Conservation (phyloP, 2,329 filamentous ascomycete genomes). For the Alternaria viburni region DNA sequence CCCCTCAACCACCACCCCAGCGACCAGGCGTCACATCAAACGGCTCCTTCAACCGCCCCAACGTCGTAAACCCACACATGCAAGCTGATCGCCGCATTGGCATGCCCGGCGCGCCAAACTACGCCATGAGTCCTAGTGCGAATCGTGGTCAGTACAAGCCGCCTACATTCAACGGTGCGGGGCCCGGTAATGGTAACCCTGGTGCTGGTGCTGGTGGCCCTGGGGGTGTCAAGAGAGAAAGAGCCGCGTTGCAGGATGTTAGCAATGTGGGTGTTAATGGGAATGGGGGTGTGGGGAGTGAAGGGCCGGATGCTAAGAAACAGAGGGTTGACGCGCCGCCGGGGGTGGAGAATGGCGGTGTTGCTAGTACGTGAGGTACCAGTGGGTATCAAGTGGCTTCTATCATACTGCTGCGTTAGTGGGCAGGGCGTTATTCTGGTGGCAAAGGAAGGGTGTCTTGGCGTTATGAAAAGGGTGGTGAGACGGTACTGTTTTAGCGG, state of each 20-base stretch:
- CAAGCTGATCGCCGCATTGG: constrained; percentile 57
- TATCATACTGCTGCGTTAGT: not conserved
- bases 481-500: not conserved
- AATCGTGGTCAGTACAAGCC: constrained; percentile 56
- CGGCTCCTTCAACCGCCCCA: constrained; percentile 35
- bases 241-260: constrained; percentile 52
- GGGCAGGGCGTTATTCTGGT: not conserved
- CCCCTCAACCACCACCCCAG: constrained; percentile 19
- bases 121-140: constrained; percentile 50
- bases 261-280: constrained; percentile 50
- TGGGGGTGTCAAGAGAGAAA: constrained; percentile 34
- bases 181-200: not conserved
- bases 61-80: constrained; percentile 57
- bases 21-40: constrained; percentile 16
- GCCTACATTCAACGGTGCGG: constrained; percentile 40
- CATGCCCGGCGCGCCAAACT: constrained; percentile 51
- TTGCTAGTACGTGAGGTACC: not conserved
- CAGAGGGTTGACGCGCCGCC: constrained; percentile 40
- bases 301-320: constrained; percentile 51
- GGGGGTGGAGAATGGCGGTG: constrained; percentile 29
- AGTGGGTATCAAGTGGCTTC: not conserved
- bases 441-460: not conserved
- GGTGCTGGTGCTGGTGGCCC: not conserved
- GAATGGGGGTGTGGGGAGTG: constrained; percentile 21
- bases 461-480: not conserved